These are phyloP conservation scores for Cladophialophora exuberans DNA, from an alignment of 2,329 filamentous ascomycete genomes.

Conservation along the genomic window DNA sequence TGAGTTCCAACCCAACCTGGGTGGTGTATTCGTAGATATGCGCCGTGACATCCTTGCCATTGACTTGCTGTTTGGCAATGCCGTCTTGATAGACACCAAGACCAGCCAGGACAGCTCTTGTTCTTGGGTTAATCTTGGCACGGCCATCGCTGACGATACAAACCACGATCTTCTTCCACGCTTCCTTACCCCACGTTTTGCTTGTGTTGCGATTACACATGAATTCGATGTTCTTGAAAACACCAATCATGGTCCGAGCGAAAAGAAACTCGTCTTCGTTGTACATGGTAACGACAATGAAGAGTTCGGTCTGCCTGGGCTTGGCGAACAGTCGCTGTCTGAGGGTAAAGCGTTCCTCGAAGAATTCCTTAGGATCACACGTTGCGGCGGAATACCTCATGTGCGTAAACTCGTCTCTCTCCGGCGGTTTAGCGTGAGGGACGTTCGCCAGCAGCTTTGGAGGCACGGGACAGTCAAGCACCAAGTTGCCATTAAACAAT, in stretches of 20 bases:
- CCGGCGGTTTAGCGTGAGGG: constrained; percentile 74
- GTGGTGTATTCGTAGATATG: constrained; percentile 85
- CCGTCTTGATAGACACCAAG: constrained; percentile 98
- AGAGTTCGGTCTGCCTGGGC: constrained; percentile 87
- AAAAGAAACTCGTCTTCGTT: constrained; percentile 98
- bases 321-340: constrained; percentile 92
- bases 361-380: constrained; percentile 88
- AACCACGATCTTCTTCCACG: constrained; percentile 99
- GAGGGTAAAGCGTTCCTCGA: constrained; percentile 84
- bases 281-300: constrained; percentile 98
- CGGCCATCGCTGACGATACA: constrained; percentile 96
- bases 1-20: constrained; percentile 74
- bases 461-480: constrained; percentile 94
- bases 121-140: constrained; percentile 93
- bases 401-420: constrained; percentile 78
- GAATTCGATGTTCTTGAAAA: constrained; percentile 98
- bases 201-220: constrained; percentile 93
- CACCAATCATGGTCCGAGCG: constrained; percentile 91
- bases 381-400: constrained; percentile 93
- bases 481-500: constrained; percentile 92
- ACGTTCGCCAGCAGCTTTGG: constrained; percentile 85
- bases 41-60: constrained; percentile 91
- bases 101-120: constrained; percentile 83
- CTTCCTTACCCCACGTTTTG: constrained; percentile 97
- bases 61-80: constrained; percentile 97